These are phyloP conservation scores for Malassezia globosa DNA, from an alignment of 1,284 basidiomycete genomes.

Conservation along the genomic window DNA sequence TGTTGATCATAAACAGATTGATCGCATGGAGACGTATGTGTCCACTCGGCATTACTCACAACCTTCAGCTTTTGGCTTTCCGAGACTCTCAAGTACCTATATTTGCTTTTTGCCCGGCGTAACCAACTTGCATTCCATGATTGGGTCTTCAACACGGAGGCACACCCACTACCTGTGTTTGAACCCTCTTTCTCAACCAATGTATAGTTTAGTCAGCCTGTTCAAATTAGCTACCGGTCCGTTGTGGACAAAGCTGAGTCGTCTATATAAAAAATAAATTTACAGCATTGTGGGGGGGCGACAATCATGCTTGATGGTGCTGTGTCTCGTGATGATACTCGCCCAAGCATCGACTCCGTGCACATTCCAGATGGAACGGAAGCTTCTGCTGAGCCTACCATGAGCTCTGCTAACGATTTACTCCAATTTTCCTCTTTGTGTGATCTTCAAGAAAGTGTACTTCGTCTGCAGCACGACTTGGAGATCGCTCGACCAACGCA, in stretches of 20 bases:
- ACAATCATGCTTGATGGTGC: too few species aligned
- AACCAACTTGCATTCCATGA: conserved; percentile 57
- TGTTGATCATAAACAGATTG: conserved; percentile 57
- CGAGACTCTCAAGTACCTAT: conserved; percentile 93
- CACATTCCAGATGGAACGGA: too few species aligned
- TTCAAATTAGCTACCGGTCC: too few species aligned
- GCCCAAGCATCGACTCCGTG: too few species aligned
- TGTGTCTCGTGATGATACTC: too few species aligned
- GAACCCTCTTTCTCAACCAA: conserved; percentile 27
- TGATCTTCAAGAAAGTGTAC: conserved; percentile 27
- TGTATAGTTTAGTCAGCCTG: conserved; percentile 19
- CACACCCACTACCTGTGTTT: conserved; percentile 44
- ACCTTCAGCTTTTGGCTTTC: conserved; percentile 49
- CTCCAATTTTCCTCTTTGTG: too few species aligned
- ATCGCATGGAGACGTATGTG: conserved; percentile 83
- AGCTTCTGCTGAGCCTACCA: too few species aligned
- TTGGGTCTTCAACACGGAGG: conserved; percentile 70
- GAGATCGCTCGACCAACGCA: conserved; percentile 31
- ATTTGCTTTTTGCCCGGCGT: conserved; percentile 70
- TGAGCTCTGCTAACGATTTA: too few species aligned
- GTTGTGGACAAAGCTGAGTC: too few species aligned
- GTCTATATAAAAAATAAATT: too few species aligned
- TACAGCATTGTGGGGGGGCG: too few species aligned
- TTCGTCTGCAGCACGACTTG: conserved; percentile 36
- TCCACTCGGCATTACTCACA: not conserved